Conservation (phyloP, 140 eudicot genomes). For the Erigeron philadelphicus region DNA sequence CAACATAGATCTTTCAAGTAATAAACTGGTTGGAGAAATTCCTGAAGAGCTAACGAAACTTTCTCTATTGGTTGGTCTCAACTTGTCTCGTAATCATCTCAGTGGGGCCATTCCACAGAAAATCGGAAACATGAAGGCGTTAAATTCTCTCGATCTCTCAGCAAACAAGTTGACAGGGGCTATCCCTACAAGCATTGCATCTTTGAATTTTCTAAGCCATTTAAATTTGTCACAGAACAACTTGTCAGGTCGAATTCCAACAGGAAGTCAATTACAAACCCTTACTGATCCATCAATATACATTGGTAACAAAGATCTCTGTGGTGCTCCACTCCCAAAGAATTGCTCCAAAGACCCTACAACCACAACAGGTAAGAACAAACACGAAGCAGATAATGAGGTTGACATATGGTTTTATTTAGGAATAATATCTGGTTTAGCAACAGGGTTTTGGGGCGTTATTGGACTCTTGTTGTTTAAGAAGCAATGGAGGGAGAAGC, state of each 20-base stretch:
- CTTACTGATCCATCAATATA: slow-evolving; percentile 10
- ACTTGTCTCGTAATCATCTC: background rate
- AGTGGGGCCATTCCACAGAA: background rate
- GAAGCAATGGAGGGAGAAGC: background rate
- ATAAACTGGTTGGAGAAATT: background rate
- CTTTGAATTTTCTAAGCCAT: background rate
- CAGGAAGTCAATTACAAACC: background rate
- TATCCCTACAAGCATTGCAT: slow-evolving; percentile 3
- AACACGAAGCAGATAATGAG: background rate
- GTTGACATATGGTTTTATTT: background rate
- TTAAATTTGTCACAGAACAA: background rate
- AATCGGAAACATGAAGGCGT: slow-evolving; percentile 2
- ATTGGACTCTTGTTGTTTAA: background rate
- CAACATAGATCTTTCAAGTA: slow-evolving; percentile 7
- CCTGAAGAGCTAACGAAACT: background rate
- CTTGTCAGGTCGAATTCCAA: background rate
- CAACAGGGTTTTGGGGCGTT: background rate
- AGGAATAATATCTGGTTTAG: background rate
- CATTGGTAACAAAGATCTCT: background rate
- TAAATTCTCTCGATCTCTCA: background rate
- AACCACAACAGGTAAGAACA: background rate
- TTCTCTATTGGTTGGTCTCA: background rate
- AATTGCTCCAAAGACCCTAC: background rate
- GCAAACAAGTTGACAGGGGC: background rate
- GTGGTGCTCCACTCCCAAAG: background rate